Conservation (phyloP, 1,139 yeast species). For the Candida frijolesensis region DNA sequence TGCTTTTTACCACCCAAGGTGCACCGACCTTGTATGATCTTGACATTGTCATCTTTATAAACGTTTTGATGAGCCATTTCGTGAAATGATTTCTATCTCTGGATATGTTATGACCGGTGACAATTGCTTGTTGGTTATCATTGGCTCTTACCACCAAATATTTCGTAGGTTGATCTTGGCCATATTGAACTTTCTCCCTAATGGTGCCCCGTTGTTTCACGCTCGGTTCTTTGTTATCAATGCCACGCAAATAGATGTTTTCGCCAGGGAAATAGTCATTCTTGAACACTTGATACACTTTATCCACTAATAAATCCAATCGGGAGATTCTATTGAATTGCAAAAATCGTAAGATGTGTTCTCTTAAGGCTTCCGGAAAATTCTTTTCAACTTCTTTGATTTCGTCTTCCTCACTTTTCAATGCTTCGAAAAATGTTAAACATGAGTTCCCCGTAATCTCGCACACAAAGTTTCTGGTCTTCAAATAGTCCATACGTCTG, state of each 20-base stretch:
- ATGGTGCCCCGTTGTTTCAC: conserved; percentile 41
- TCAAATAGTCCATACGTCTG: conserved; percentile 67
- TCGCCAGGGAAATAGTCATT: conserved; percentile 93
- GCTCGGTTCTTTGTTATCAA: conserved; percentile 15
- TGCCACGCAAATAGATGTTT: conserved; percentile 61
- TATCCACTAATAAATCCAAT: conserved; percentile 84
- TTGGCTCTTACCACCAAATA: conserved; percentile 64
- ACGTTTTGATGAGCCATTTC: conserved; percentile 85
- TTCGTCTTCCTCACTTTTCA: conserved; percentile 69
- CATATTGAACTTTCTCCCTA: conserved; percentile 50
- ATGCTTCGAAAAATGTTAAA: conserved; percentile 87
- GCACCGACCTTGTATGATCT: conserved; percentile 88
- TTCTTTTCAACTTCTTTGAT: conserved; percentile 71
- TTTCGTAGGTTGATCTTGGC: conserved; percentile 58
- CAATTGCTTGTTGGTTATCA: conserved; percentile 61
- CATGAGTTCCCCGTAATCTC: conserved; percentile 95
- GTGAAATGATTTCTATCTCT: conserved; percentile 89
- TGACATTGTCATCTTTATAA: conserved; percentile 80
- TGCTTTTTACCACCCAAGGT: conserved; percentile 93
- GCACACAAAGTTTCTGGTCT: conserved; percentile 81
- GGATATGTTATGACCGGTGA: conserved; percentile 71
- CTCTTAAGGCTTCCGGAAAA: conserved; percentile 90
- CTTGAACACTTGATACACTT: conserved; percentile 73
- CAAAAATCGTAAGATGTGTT: conserved; percentile 81
- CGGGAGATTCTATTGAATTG: conserved; percentile 86